Evolutionary conservation across 768 basidiomycete genomes (phyloP).

Genomic region (Trichaptum fuscoviolaceum): DNA sequence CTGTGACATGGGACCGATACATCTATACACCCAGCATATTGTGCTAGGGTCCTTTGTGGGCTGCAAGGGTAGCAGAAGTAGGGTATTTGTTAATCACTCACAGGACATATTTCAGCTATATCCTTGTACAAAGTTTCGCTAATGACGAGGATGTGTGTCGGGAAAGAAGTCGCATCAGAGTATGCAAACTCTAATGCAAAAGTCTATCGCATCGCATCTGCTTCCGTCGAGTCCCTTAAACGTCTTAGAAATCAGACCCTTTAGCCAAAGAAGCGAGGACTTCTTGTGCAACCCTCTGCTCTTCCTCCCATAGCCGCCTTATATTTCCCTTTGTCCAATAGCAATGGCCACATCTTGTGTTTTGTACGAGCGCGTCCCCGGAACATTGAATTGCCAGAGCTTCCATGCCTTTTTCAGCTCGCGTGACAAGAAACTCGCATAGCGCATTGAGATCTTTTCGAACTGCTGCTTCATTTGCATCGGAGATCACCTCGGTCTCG

Average conservation of each 20-base stretch:
- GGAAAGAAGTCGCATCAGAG: neutral
- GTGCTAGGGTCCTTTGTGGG: neutral
- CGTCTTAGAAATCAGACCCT: neutral
- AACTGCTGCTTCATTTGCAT: slow-evolving; percentile 45
- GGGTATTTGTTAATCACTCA: neutral
- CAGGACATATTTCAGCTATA: neutral
- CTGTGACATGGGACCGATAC: neutral
- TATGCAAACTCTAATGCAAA: neutral
- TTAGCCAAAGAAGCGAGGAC: slow-evolving; percentile 26
- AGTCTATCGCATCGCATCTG: neutral
- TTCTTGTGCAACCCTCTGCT: slow-evolving; percentile 42
- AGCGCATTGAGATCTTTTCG: slow-evolving; percentile 34
- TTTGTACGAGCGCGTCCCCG: slow-evolving; percentile 2
- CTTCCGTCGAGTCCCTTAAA: neutral
- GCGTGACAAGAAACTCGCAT: slow-evolving; percentile 33
- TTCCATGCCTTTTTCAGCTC: slow-evolving; percentile 21
- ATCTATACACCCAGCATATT: neutral
- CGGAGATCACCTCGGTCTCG: slow-evolving; percentile 38
- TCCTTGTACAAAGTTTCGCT: neutral
- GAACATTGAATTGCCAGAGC: slow-evolving; percentile 8
- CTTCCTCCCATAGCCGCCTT: slow-evolving; percentile 56
- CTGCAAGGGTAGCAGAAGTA: neutral
- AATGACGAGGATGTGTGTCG: neutral
- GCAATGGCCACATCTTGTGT: neutral
- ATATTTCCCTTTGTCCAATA: slow-evolving; percentile 28